Percentiles rank a stretch among this genome's conserved stretches.
Conservation (phyloP, 108 stramenopile species). For the Fistulifera pelliculosa region DNA sequence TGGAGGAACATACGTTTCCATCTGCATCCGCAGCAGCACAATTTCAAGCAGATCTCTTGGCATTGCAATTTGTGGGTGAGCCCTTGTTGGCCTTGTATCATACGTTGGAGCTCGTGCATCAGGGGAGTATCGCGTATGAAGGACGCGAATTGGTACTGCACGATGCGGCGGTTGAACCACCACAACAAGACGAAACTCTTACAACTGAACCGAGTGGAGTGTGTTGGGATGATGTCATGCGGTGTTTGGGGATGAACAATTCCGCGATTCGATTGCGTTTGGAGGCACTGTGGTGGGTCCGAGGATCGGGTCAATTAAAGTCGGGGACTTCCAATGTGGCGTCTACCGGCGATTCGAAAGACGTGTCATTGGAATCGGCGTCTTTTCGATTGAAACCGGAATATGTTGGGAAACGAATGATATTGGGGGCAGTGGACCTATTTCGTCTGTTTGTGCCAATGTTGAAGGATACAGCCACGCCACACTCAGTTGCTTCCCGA, state of each 20-base stretch:
- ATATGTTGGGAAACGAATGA: constrained; percentile 28
- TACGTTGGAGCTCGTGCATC: constrained; percentile 45
- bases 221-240: constrained; percentile 68
- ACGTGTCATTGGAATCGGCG: constrained; percentile 6
- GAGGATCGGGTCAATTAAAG: neutral
- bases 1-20: constrained; percentile 54
- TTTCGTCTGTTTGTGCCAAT: constrained; percentile 54
- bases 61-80: constrained; percentile 41
- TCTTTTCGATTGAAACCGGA: constrained; percentile 10
- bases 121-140: constrained; percentile 31
- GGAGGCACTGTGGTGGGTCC: constrained; percentile 25
- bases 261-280: constrained; percentile 29
- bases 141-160: constrained; percentile 29
- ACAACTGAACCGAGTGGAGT: constrained; percentile 26
- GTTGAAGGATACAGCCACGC: constrained; percentile 25
- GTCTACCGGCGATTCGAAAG: neutral
- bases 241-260: constrained; percentile 45
- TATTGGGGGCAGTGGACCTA: constrained; percentile 59
- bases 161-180: constrained; percentile 8
- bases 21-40: constrained; percentile 50
- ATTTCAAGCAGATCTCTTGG: constrained; percentile 61
- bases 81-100: constrained; percentile 41
- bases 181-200: neutral
- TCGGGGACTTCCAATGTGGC: neutral
- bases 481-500: constrained; percentile 25